Evolutionary conservation across 805 yeast species (phyloP).

Genomic region (Starmerella geochares): DNA sequence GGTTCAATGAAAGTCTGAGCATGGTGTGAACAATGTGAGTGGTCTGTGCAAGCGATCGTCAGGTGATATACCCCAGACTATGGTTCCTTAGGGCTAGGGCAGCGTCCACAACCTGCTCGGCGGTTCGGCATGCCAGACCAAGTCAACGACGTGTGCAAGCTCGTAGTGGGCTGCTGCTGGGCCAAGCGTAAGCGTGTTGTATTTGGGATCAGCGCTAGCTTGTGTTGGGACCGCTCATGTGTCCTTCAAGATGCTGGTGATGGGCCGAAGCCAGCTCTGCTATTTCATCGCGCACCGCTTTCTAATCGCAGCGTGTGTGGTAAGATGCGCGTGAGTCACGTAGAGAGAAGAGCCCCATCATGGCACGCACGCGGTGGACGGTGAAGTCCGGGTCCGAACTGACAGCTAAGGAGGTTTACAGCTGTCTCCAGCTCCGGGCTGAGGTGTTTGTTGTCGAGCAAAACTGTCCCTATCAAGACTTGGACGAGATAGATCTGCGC

Average conservation of each 20-base stretch:
- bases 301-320: background rate
- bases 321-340: background rate
- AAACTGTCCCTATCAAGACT: conserved; percentile 23
- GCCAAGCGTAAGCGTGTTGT: too few relatives aligned
- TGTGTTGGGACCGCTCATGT: too few relatives aligned
- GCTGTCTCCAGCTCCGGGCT: conserved; percentile 16
- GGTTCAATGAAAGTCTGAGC: conserved; percentile 6
- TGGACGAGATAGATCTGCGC: conserved; percentile 23
- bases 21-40: conserved; percentile 7
- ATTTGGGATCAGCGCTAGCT: too few relatives aligned
- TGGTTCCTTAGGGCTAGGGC: background rate
- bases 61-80: conserved; percentile 9
- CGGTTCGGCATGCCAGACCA: too few relatives aligned
- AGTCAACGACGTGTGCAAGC: too few relatives aligned
- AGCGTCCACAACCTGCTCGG: background rate
- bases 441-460: conserved; percentile 27
- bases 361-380: conserved; percentile 12
- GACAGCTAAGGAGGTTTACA: conserved; percentile 15
- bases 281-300: background rate
- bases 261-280: background rate
- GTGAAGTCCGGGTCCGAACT: conserved; percentile 17
- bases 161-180: too few relatives aligned
- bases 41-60: background rate
- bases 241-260: background rate
- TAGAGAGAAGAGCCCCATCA: background rate